Conservation (phyloP, 1,284 basidiomycete genomes). For the Coriolopsis trogii region DNA sequence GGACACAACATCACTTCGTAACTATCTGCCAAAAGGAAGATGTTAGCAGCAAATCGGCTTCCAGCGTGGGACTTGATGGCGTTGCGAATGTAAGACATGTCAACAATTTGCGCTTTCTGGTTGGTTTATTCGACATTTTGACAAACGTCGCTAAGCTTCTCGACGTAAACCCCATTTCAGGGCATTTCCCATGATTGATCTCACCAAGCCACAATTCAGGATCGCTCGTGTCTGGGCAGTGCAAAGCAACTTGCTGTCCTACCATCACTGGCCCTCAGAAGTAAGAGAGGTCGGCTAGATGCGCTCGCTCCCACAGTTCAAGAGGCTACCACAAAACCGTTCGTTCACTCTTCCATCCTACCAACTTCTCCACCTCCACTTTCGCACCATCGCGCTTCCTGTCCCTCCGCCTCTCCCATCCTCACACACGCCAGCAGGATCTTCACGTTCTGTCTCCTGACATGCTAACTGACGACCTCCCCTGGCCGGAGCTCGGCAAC, state of each 20-base stretch:
- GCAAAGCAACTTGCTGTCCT: constrained; percentile 21
- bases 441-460: constrained; percentile 6
- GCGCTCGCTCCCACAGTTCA: constrained; percentile 30
- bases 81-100: constrained; percentile 12
- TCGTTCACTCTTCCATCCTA: constrained; percentile 12
- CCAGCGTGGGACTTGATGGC: constrained; percentile 21
- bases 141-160: constrained; percentile 22
- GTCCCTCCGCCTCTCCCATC: constrained; percentile 12
- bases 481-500: constrained; percentile 82
- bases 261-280: constrained; percentile 29
- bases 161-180: constrained; percentile 17
- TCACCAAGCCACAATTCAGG: constrained; percentile 18
- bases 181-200: constrained; percentile 28
- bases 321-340: constrained; percentile 24
- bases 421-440: constrained; percentile 12
- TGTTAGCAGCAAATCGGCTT: constrained; percentile 22
- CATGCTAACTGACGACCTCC: constrained; percentile 73
- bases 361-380: constrained; percentile 22
- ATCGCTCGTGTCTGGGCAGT: constrained; percentile 23
- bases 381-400: constrained; percentile 19
- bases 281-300: constrained; percentile 25
- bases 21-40: constrained; percentile 27
- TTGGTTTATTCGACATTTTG: constrained; percentile 17
- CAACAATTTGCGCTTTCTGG: constrained; percentile 18
- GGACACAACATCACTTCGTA: constrained; percentile 23